phyloP scores from a whole-genome alignment of 495 filamentous ascomycete species.

The Penicillium pancosmium region DNA sequence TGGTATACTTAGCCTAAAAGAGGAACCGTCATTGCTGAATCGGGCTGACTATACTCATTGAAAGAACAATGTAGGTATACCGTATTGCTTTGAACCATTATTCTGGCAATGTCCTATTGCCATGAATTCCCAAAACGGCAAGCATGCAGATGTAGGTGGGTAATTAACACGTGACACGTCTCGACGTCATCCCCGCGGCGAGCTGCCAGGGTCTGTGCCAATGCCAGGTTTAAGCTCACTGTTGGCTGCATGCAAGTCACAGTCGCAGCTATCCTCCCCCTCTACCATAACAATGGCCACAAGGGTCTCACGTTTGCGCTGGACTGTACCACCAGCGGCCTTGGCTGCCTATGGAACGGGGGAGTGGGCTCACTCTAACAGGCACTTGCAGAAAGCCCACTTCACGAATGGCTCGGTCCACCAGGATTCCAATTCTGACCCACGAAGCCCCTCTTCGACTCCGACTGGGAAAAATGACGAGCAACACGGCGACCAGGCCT shows the following conservation, averaged over 20 bases:
- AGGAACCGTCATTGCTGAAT: no score
- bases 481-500: constrained; percentile 21
- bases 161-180: background rate
- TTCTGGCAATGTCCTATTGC: background rate
- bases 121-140: background rate
- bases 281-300: constrained; percentile 36
- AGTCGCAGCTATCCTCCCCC: constrained; percentile 60
- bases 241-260: constrained; percentile 29
- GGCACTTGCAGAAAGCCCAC: constrained; percentile 25
- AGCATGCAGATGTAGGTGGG: no score
- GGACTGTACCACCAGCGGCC: constrained; percentile 43
- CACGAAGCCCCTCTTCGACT: constrained; percentile 2
- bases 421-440: constrained; percentile 17
- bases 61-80: no score
- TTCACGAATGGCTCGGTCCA: constrained; percentile 29
- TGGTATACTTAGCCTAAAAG: no score
- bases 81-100: no score
- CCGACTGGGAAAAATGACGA: background rate
- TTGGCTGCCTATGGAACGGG: constrained; percentile 37
- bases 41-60: no score
- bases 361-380: constrained; percentile 27
- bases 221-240: constrained; percentile 2
- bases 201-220: constrained; percentile 1
- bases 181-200: constrained; percentile 7
- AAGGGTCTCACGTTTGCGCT: constrained; percentile 36